Base-by-base conservation (phyloP, 2,329 filamentous ascomycete species). In the Ceratocystis eucalypticola region DNA sequence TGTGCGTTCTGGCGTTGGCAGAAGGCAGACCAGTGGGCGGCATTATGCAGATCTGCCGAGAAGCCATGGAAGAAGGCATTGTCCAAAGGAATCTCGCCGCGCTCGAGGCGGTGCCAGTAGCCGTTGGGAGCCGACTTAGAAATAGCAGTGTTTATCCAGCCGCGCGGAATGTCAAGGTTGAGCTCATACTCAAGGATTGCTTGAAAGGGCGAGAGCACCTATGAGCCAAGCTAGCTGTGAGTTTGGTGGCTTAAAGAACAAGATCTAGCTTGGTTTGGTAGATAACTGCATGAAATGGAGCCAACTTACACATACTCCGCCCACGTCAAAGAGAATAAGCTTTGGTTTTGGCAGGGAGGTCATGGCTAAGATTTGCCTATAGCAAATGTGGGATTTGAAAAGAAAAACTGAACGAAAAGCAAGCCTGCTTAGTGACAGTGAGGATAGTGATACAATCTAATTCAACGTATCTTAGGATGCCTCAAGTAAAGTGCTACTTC, bases 171-270 rank as follows among this genome's bases (percentile, higher is more conserved):
- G 50, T 81, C 81, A 66, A 89, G 80, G 68, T 82, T 78, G 65
- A 86, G 77, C 74, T 97, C 94, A 74, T 96, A 96, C 76, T 96
- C 88, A 66, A 96, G 81, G 71, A 99, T 97, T 1, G 89, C 86
- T 77, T 96, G 91, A 72, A 99, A 92, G 8, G 94, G 94, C 0
- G 91, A 96, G 28, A 88, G 80, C 65, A 96, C 91, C 92, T 96
- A 70, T 41, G 10, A 7, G 17, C 28, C 22, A 7, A 41, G 37
- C 37, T 41, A 12, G 37, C 37, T 41, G 37, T 41, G 37, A 41
- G 37, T 41, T 41, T 10, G 10, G 37, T 41, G 37, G 10, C 37
- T 41, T 12, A 4, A 41, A 41, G 1, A 41, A 10, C 37, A 41
- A 41, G 10, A 41, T 41, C 37, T 15, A 41, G 37, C 10, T 41